A percentile compares a stretch with the other conserved stretches of the same genome.
These are phyloP conservation scores for Lithocarpus polystachyus DNA, from an alignment of 306 rosid species.

Conservation along the genomic window DNA sequence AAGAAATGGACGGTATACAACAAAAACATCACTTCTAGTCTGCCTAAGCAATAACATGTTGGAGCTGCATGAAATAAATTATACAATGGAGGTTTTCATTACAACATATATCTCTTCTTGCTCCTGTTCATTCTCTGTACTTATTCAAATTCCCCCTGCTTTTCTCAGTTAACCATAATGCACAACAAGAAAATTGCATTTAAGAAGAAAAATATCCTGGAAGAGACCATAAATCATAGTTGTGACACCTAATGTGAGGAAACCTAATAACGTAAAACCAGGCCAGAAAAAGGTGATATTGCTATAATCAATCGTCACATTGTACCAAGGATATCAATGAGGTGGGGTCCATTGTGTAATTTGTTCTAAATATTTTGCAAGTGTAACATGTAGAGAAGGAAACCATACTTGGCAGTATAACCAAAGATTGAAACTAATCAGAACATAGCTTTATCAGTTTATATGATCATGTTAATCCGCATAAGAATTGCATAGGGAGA, in stretches of 20 bases:
- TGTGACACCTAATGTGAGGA: neutral
- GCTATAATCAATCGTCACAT: neutral
- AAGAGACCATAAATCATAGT: neutral
- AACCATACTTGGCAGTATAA: neutral
- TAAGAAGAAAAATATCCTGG: neutral
- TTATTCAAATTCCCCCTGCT: neutral
- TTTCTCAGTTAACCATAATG: neutral
- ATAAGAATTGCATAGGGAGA: constrained; percentile 39
- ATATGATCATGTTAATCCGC: constrained; percentile 19
- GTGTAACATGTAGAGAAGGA: constrained; percentile 10
- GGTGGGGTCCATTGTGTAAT: neutral
- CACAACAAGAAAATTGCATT: neutral
- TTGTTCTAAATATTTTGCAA: neutral
- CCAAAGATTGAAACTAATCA: neutral
- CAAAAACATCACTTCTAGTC: neutral
- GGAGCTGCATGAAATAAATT: no score
- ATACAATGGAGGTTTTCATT: neutral
- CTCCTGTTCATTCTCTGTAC: neutral
- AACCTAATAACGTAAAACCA: neutral
- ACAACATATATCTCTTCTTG: neutral
- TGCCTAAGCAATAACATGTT: no score
- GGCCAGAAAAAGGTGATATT: neutral
- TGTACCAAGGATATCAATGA: neutral
- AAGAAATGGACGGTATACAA: neutral
- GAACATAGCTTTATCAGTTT: constrained; percentile 6